Evolutionary conservation across 2,329 filamentous ascomycete species (phyloP).

Genomic region (Microsporum ferrugineum): DNA sequence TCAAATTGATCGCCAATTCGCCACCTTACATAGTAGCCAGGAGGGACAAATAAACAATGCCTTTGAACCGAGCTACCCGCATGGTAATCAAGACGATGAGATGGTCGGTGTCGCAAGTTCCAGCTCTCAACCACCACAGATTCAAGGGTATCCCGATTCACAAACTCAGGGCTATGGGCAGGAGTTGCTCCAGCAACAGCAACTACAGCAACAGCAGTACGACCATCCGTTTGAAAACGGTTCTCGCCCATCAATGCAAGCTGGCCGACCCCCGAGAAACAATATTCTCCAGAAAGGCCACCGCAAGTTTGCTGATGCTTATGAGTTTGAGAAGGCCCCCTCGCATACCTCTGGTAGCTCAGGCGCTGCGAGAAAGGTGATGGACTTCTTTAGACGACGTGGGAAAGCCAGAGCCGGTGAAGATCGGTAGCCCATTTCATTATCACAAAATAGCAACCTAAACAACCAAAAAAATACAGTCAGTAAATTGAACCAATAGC

Average conservation of each 20-base stretch:
- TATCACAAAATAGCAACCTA: background rate
- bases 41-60: conserved; percentile 19
- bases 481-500: background rate
- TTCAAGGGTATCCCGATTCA: background rate
- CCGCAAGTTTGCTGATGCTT: conserved; percentile 75
- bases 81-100: background rate
- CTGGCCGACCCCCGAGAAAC: conserved; percentile 26
- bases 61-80: background rate
- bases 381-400: conserved; percentile 93
- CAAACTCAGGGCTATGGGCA: background rate
- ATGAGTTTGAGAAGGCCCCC: conserved; percentile 54
- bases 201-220: background rate
- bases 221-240: conserved; percentile 24
- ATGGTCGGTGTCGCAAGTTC: conserved; percentile 23
- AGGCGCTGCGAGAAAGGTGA: conserved; percentile 79
- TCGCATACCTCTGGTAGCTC: conserved; percentile 69
- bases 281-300: conserved; percentile 73
- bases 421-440: conserved; percentile 22
- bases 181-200: background rate
- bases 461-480: background rate
- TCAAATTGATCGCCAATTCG: conserved; percentile 34
- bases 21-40: conserved; percentile 26
- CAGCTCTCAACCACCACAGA: conserved; percentile 6
- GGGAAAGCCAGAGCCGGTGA: conserved; percentile 57
- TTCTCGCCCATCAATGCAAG: conserved; percentile 34